Percentiles rank a stretch among this genome's conserved stretches.
Conservation (phyloP, 371 early-diverging fungal genomes). For the Dichotomocladium elegans region DNA sequence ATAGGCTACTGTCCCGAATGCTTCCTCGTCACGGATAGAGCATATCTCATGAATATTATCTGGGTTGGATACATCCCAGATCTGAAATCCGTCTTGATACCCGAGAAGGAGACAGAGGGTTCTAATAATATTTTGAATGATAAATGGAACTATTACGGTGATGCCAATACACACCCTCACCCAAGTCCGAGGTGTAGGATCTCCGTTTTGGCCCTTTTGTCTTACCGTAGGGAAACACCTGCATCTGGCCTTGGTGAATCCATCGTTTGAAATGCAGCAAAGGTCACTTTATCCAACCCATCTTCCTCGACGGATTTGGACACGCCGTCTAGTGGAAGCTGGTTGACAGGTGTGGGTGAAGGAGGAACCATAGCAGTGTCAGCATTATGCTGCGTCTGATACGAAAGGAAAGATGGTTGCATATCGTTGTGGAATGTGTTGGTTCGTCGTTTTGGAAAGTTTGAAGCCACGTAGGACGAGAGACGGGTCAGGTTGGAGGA, state of each 20-base stretch:
- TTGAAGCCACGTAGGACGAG: conserved; percentile 55
- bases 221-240: not conserved
- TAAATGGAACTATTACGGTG: too few species aligned
- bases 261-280: conserved; percentile 29
- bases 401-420: conserved; percentile 16
- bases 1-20: conserved; percentile 43
- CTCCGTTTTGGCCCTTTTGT: not conserved
- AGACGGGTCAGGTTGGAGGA: conserved; percentile 55
- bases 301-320: conserved; percentile 21
- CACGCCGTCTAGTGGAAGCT: conserved; percentile 6
- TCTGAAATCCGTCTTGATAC: conserved; percentile 76
- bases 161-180: not conserved
- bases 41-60: conserved; percentile 70
- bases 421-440: conserved; percentile 35
- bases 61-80: conserved; percentile 73
- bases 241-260: conserved; percentile 1
- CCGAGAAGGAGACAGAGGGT: conserved; percentile 65
- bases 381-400: conserved; percentile 27
- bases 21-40: conserved; percentile 55
- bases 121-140: conserved; percentile 16
- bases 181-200: not conserved
- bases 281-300: conserved; percentile 25
- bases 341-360: conserved; percentile 4
- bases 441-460: conserved; percentile 35
- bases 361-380: too few species aligned